A percentile compares a stretch with the other conserved stretches of the same genome.
Evolutionary conservation across 1,139 yeast genomes (phyloP).

Genomic region (Hanseniaspora sp.): DNA sequence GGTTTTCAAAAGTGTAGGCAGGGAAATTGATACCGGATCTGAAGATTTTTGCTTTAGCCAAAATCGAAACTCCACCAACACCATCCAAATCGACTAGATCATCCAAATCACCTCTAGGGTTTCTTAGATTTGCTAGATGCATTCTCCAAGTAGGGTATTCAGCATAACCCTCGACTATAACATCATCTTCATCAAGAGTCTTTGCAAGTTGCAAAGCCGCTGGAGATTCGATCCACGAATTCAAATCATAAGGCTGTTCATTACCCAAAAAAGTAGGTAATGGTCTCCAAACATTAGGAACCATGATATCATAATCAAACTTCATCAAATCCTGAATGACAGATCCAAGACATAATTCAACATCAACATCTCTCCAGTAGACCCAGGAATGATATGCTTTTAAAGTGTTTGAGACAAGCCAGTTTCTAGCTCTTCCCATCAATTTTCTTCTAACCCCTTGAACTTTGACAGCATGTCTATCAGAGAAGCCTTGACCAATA

Average conservation of each 20-base stretch:
- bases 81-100: conserved; percentile 72
- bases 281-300: conserved; percentile 88
- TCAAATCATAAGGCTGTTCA: conserved; percentile 76
- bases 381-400: conserved; percentile 88
- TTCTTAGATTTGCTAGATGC: conserved; percentile 65
- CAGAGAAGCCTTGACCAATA: conserved; percentile 81
- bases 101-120: conserved; percentile 49
- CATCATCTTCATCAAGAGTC: conserved; percentile 66
- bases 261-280: conserved; percentile 55
- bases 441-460: conserved; percentile 79
- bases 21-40: conserved; percentile 79
- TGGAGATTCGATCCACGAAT: conserved; percentile 78
- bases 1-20: conserved; percentile 77
- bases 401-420: conserved; percentile 67
- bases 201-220: conserved; percentile 58
- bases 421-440: conserved; percentile 86
- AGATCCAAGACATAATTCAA: conserved; percentile 70
- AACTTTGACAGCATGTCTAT: conserved; percentile 77
- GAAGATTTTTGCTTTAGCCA: conserved; percentile 73
- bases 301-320: conserved; percentile 65
- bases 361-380: conserved; percentile 87
- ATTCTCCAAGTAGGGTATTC: conserved; percentile 85
- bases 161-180: conserved; percentile 82
- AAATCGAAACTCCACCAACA: conserved; percentile 79
- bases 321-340: conserved; percentile 72